Base-by-base conservation (phyloP, 2,329 filamentous ascomycete genomes). In the Pseudopyricularia javanii region DNA sequence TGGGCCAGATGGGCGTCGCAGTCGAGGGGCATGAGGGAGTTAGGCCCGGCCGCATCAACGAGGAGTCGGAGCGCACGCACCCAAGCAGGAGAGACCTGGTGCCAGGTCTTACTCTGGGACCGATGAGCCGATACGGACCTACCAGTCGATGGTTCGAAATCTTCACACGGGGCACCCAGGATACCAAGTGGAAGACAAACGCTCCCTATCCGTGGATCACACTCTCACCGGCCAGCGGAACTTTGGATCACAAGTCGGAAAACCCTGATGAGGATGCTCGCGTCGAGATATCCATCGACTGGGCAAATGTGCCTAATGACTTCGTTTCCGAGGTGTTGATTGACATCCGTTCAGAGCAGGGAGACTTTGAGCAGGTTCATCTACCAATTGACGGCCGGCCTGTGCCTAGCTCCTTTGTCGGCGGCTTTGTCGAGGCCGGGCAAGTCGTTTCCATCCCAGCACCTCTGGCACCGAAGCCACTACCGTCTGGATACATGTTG, bases 1-100 rank as follows among this genome's bases (percentile, higher is more conserved):
- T 72, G 1, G 79, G 79, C 1, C 72, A 77, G 33, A 66, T 82
- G 54, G 78, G 77, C 3, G 69, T 82, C 7, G 69, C 72, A 3
- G 69, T 79, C 2, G 75, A 82, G 59, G 74, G 71, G 6, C 60
- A 62, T 17, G 56, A 55, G 14, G 62, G 62, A 1, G 56, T 64
- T 14, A 60, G 68, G 1, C 63, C 68, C 0, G 68, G 70, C 0
- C 59, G 64, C 32, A 65, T 73, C 17, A 75, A 73, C 53, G 80
- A 82, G 56, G 79, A 78, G 17, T 74, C 75, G 2, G 70, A 82
- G 8, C 71, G 62, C 59, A 75, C 62, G 54, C 74, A 60, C 67
- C 75, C 61, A 51, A 74, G 57, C 51, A 66, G 56, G 35, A 62
- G 58, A 12, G 64, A 62, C 54, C 64, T 72, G 12, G 26, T 62